Conservation (phyloP, 129 eudicot genomes). For the Flaveria brownii region DNA sequence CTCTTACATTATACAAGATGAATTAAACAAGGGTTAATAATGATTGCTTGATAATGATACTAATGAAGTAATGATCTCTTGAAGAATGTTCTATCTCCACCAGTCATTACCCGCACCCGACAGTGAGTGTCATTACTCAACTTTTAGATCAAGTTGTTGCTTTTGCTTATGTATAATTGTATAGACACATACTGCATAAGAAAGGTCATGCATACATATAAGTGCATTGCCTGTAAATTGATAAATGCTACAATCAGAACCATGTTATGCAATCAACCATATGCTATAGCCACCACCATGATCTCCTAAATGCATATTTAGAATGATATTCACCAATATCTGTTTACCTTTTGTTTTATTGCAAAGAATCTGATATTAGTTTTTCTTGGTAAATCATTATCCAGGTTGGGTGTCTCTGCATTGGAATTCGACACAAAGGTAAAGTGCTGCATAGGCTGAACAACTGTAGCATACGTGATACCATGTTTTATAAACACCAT, state of each 20-base stretch:
- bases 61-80: background rate
- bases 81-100: background rate
- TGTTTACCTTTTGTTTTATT: background rate
- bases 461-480: background rate
- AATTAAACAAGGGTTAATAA: too few species aligned
- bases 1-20: too few species aligned
- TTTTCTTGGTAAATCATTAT: slow-evolving; percentile 1
- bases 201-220: background rate
- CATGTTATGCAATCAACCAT: background rate
- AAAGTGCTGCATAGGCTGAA: slow-evolving; percentile 15
- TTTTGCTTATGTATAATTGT: slow-evolving; percentile 9
- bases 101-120: background rate
- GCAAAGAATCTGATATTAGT: background rate
- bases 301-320: background rate
- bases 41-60: too few species aligned
- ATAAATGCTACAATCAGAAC: background rate
- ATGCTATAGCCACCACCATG: background rate
- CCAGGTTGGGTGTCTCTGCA: slow-evolving; percentile 72
- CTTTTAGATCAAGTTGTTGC: slow-evolving; percentile 1
- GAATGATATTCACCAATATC: background rate
- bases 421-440: slow-evolving; percentile 81
- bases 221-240: background rate
- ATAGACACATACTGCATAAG: background rate
- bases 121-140: slow-evolving; percentile 25
- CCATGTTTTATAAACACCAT: background rate